phyloP scores from a whole-genome alignment of 2,329 filamentous ascomycete species.

The Emericellopsis cladophorae region DNA sequence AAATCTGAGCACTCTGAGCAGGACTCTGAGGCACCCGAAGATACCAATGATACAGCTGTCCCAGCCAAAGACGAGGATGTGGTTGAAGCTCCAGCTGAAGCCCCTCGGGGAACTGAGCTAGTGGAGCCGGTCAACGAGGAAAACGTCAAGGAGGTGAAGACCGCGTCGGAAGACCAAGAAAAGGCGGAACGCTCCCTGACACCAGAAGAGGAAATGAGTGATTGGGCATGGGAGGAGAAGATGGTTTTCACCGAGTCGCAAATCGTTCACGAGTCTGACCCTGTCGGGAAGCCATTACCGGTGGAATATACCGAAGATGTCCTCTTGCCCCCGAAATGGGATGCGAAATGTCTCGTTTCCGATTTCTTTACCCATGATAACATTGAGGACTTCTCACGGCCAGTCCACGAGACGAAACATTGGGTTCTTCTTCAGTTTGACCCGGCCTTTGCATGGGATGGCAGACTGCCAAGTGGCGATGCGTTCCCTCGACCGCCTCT shows the following conservation, averaged over 20 bases:
- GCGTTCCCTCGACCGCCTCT: too few relatives aligned
- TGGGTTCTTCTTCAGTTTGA: constrained; percentile 28
- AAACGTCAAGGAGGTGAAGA: background rate
- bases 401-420: constrained; percentile 24
- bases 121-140: background rate
- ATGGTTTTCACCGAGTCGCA: constrained; percentile 23
- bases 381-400: constrained; percentile 25
- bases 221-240: constrained; percentile 24
- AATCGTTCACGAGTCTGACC: constrained; percentile 24
- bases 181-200: constrained; percentile 11
- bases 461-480: constrained; percentile 1
- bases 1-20: background rate
- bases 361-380: constrained; percentile 29
- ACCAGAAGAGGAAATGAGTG: background rate
- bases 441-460: constrained; percentile 23
- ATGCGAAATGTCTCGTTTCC: constrained; percentile 29
- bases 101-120: background rate
- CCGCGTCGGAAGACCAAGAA: background rate
- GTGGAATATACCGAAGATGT: constrained; percentile 28
- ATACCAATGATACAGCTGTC: too few relatives aligned
- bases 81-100: background rate
- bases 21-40: too few relatives aligned
- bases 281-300: constrained; percentile 32
- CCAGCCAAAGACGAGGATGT: too few relatives aligned
- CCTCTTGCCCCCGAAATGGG: constrained; percentile 29